Percentiles rank a stretch among this genome's conserved stretches.
Evolutionary conservation across 176 grass and related monocot genomes (phyloP).

Genomic region (Elymus sibiricus): DNA sequence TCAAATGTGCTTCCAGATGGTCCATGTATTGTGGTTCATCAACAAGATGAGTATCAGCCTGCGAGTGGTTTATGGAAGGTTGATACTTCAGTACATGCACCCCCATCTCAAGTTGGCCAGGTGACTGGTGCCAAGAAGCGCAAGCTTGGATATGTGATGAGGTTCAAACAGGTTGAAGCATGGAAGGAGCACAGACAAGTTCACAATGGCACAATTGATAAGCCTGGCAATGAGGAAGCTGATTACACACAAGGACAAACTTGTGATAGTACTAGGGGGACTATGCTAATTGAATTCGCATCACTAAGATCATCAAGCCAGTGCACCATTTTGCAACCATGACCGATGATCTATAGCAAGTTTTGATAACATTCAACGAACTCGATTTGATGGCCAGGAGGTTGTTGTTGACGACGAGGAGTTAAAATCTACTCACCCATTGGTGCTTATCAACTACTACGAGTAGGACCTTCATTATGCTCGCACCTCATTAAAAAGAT

Average conservation of each 20-base stretch:
- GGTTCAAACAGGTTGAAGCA: slow-evolving; percentile 54
- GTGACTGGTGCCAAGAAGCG: neutral
- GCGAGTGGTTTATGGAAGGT: too few relatives aligned
- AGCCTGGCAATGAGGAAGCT: slow-evolving; percentile 33
- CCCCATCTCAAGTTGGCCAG: slow-evolving; percentile 79
- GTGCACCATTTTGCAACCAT: slow-evolving; percentile 47
- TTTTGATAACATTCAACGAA: slow-evolving; percentile 34
- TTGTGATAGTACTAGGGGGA: slow-evolving; percentile 41
- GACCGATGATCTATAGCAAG: slow-evolving; percentile 67
- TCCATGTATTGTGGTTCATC: too few relatives aligned
- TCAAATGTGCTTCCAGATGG: too few relatives aligned
- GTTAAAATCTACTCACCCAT: too few relatives aligned
- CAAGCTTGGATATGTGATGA: too few relatives aligned
- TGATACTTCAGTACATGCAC: too few relatives aligned
- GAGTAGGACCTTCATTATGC: slow-evolving; percentile 72
- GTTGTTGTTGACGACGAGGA: slow-evolving; percentile 68
- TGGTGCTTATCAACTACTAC: slow-evolving; percentile 87
- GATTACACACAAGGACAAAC: slow-evolving; percentile 56
- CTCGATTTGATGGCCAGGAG: slow-evolving; percentile 36
- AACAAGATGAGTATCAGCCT: too few relatives aligned
- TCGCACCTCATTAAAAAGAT: slow-evolving; percentile 46
- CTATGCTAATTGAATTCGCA: slow-evolving; percentile 28
- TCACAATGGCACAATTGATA: slow-evolving; percentile 30
- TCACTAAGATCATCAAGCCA: slow-evolving; percentile 73
- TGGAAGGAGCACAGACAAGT: slow-evolving; percentile 21